Conservation (phyloP, 495 filamentous ascomycete species). For the Lepraria neglecta region DNA sequence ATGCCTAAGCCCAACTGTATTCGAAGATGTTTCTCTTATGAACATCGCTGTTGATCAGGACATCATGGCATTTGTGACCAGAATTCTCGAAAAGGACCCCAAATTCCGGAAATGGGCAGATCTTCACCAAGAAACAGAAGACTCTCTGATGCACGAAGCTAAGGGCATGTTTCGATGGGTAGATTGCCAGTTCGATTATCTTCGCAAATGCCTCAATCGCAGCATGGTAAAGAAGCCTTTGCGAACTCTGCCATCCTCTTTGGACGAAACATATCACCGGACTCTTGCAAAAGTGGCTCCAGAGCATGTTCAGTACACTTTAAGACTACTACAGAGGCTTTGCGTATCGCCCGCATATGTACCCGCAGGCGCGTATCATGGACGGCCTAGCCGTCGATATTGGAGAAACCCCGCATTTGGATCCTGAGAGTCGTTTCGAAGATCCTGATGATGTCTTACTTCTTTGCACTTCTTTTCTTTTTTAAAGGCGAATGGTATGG, state of each 20-base stretch:
- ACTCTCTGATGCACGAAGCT: not conserved
- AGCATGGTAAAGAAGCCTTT: constrained; percentile 29
- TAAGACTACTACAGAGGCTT: not conserved
- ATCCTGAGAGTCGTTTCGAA: not conserved
- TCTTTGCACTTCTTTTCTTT: not conserved
- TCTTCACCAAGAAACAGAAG: not conserved
- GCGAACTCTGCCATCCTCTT: constrained; percentile 30
- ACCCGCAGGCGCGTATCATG: not conserved
- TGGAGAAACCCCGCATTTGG: not conserved
- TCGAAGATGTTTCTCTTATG: not conserved
- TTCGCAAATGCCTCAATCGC: constrained; percentile 30
- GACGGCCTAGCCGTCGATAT: not conserved
- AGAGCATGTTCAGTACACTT: not conserved
- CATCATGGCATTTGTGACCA: not conserved
- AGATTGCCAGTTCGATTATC: constrained; percentile 35
- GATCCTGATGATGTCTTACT: not conserved
- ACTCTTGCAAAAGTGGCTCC: constrained; percentile 29
- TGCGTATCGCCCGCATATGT: not conserved
- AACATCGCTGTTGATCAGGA: not conserved
- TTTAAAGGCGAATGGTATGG: not conserved
- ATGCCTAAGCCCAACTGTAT: not conserved
- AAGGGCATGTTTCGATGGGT: constrained; percentile 36
- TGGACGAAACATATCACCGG: constrained; percentile 36
- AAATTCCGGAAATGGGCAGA: not conserved
- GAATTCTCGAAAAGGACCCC: not conserved